Conservation (phyloP, 768 basidiomycete species). For the Pleurotus pulmonarius region DNA sequence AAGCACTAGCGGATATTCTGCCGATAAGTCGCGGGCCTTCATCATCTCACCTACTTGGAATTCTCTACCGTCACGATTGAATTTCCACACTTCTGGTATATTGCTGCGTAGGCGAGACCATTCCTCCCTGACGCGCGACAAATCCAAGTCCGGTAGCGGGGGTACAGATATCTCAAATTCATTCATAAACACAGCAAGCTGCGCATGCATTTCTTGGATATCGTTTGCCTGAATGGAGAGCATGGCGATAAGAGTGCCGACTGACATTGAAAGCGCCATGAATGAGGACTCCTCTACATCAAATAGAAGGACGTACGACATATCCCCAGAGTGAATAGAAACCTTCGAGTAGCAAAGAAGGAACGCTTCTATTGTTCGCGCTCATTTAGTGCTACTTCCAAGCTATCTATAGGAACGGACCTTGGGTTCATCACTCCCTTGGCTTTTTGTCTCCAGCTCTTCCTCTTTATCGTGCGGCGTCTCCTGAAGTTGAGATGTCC, state of each 20-base stretch:
- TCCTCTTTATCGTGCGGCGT: not conserved
- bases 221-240: conserved; percentile 63
- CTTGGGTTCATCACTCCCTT: not conserved
- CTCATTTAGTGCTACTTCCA: too few relatives aligned
- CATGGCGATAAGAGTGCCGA: conserved; percentile 63
- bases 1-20: conserved; percentile 78
- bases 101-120: conserved; percentile 64
- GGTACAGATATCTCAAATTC: conserved; percentile 69
- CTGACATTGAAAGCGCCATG: conserved; percentile 28
- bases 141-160: conserved; percentile 59
- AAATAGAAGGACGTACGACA: conserved; percentile 36
- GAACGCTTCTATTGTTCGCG: not conserved
- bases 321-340: conserved; percentile 75
- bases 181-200: conserved; percentile 62
- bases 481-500: not conserved
- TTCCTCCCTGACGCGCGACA: conserved; percentile 66
- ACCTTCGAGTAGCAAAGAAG: conserved; percentile 38
- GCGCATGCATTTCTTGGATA: conserved; percentile 65
- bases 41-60: conserved; percentile 73
- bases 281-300: not conserved
- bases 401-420: not conserved
- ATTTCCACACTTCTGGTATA: conserved; percentile 81
- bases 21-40: conserved; percentile 58
- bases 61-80: conserved; percentile 76
- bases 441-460: not conserved